Evolutionary conservation across 2,329 filamentous ascomycete genomes (phyloP), one percentile per base, ranked within the genome.

Genomic region (Fusarium mexicanum): DNA sequence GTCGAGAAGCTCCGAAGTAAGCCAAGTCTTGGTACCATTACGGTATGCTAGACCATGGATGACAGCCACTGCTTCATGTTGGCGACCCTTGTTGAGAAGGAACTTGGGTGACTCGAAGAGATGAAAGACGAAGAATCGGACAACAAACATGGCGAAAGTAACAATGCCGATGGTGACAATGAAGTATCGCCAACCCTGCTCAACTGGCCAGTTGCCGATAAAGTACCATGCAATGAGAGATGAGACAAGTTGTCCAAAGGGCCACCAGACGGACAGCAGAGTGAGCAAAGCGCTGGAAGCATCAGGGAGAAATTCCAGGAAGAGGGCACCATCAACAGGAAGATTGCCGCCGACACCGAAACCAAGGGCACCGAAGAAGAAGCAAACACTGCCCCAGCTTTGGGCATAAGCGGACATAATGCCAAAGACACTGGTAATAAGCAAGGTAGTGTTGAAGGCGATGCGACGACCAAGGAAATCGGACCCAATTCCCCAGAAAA

Each of bases 31-130:
- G 48, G 85, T 86, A 40, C 82, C 86, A 83, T 96, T 96, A 77
- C 91, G 89, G 79, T 89, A 87, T 4, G 94, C 94, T 67, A 97
- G 91, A 12, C 91, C 93, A 72, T 95, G 93, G 14, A 97, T 89
- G 4, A 94, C 93, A 7, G 91, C 92, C 4, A 97, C 93, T 3
- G 94, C 94, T 78, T 96, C 94, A 20, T 89, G 84, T 80, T 97
- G 92, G 12, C 93, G 89, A 41, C 93, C 93, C n/a, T 90, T 87
- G 26, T 91, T 92, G 16, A 97, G 88, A 31, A 97, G 86, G 78
- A 91, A 97, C 80, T 96, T 96, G 51, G 94, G 94, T 11, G 94
- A 96, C 80, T 97, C 94, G 79, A 93, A 94, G 18, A 97, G 88
- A 69, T 92, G 90, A 83, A 97, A 97, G 69, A 95, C 79, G 81